Evolutionary conservation across 768 basidiomycete genomes (phyloP), one percentile per base, ranked within the genome.

Genomic region (Leccinellum rugosiceps): DNA sequence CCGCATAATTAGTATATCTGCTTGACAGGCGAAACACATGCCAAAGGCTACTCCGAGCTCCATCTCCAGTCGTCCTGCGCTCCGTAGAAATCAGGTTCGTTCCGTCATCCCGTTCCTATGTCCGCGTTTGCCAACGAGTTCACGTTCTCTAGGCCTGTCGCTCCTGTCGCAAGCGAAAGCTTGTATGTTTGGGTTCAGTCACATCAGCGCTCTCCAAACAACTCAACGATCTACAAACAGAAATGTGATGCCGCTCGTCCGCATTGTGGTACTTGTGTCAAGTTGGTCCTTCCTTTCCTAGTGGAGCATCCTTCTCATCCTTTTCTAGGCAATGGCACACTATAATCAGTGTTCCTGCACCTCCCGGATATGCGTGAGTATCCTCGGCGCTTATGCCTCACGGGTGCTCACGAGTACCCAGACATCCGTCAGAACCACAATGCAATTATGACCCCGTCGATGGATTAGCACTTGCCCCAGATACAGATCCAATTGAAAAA

Each of bases 171-270:
- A 91, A 85, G 72, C 78, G 89, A 71, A 93, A 93, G 73, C 81
- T 93, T 64, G 91, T 92, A 74, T 58, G 86, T 76, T 46, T 30
- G 7, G 4, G 9, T 57, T 47, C 26, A 34, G 25, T 55, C 21
- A 19, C 9, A n/a, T 58, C 6, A 26, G 5, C 43, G 28, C 34
- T 43, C 31, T 28, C 55, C 46, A 25, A 56, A 34, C 51, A 10
- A 21, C 35, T 60, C 53, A 58, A 55, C 51, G 52, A 49, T 57
- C 35, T 58, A 23, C 56, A 25, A 60, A 32, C 26, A 93, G 90
- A 92, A 92, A 88, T 94, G 91, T 63, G 91, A 94, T 72, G 91
- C 91, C 43, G 81, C 86, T 43, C 86, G 92, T 60, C 91, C 91
- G 13, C 89, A 92, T 69, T 94, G 91, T 68, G 80, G 84, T 43